Base-by-base conservation (phyloP, 768 basidiomycete genomes). In the Phlegmacium glaucopus region DNA sequence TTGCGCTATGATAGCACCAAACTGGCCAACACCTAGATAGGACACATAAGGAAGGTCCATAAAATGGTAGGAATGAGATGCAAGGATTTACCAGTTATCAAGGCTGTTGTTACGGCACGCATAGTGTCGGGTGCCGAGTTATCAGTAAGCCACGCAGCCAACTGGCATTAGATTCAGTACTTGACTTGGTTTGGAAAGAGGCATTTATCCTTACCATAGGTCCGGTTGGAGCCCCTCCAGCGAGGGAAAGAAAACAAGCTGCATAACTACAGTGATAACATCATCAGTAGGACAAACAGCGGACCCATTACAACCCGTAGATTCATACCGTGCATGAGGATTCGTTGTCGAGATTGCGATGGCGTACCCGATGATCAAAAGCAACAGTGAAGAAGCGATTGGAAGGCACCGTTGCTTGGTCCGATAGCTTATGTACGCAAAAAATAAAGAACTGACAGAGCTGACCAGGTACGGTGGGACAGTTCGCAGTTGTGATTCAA, bases 81-180 rank as follows among this genome's bases (percentile, higher is more conserved):
- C 7, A 18, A 16, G 29, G 42, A 10, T 18, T n/a, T 49, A 64
- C 72, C 72, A 27, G 74, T 69, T 39, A 78, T 69, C 7, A 72
- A 56, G 4, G 71, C 75, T 18, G 72, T 72, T 1, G 67, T 67
- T 11, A 76, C 70, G 3, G 74, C 75, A 39, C 70, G 63, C 47
- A 77, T 67, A 8, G 76, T 78, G 50, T 77, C 74, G 2, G 75
- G 76, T 1, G 74, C 71, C 3, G 75, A 71, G 48, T 78, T 78
- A 48, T 76, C 75, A 15, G 72, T 71, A 13, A 62, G 75, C 76
- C 76, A 77, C 5, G 72, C 64, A 17, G 77, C 57, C 37, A 70
- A 61, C 62, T 75, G 22, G 15, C 32, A 32, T 18, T 29, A 34
- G 16, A 27, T 1, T 32, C 13, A 12, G 25, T 6, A 25, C 3